Evolutionary conservation across 768 basidiomycete species (phyloP), one percentile per base, ranked within the genome.

Genomic region (Hericium alpestre): DNA sequence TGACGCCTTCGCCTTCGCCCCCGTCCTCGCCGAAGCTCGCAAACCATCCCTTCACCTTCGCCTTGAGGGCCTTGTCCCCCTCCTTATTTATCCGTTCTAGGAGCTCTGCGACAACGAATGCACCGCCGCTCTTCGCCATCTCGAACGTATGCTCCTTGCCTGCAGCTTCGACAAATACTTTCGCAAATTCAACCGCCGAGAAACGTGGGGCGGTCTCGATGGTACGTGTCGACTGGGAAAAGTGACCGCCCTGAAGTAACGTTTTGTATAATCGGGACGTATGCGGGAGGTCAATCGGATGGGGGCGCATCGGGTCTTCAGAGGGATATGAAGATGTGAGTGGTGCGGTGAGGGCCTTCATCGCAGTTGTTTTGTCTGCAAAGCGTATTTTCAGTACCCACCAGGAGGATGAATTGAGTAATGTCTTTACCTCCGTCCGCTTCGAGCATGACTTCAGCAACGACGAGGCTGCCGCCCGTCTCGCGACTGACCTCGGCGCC

Each of bases 211-310:
- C 74, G 7, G 69, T 76, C 37, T 79, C 77, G 38, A 94, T 73
- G 2, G 76, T 59, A 20, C 76, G 76, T 2, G 81, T 78, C 0
- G 77, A 67, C 37, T 82, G 84, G 59, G 82, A 83, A 70, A 84
- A 96, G 66, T 94, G 92, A 0, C 93, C 93, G 6, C 93, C 93
- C 66, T 94, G 91, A 1, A 96, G 76, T 6, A 96, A 81, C 6
- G 83, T 83, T 68, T 96, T 96, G 78, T 91, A 94, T 51, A 93
- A 66, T 41, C 93, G 79, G 3, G 89, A 86, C 0, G 86, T 80
- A 63, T 92, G 90, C 1, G 91, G 81, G 12, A 93, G 76, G 65
- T 94, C 86, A 57, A 94, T 86, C 15, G 80, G 78, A 69, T 93
- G 90, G 0, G 79, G 76, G 12, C 66, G 67, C 11, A 72, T 58